Evolutionary conservation across 257 asterid species (phyloP).

Genomic region (Scutellaria minor): DNA sequence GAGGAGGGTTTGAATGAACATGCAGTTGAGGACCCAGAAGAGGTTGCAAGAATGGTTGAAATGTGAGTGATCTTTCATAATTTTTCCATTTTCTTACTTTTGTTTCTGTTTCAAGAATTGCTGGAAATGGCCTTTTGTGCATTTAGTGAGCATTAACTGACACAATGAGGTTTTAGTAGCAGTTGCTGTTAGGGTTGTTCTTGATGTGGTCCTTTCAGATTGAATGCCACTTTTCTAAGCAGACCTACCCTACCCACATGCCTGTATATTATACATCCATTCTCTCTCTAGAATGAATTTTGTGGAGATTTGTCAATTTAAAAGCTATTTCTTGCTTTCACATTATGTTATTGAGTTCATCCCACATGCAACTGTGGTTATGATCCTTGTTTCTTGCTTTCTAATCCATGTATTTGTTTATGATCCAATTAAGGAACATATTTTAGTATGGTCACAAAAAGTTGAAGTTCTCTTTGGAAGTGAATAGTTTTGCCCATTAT

Average conservation of each 20-base stretch:
- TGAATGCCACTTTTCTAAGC: constrained; percentile 42
- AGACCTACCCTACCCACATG: constrained; percentile 57
- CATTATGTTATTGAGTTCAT: constrained; percentile 29
- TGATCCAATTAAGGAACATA: neutral
- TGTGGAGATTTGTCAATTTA: neutral
- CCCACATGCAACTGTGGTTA: constrained; percentile 40
- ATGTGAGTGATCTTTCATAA: constrained; percentile 57
- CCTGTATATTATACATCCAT: neutral
- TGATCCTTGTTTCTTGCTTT: constrained; percentile 44
- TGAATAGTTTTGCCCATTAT: too few relatives aligned
- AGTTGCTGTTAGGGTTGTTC: constrained; percentile 38
- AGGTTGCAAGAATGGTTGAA: constrained; percentile 81
- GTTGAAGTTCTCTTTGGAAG: neutral
- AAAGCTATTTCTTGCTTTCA: constrained; percentile 6
- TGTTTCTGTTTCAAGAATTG: constrained; percentile 14
- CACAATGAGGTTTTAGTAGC: constrained; percentile 40
- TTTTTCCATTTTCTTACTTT: neutral
- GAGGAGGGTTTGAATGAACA: constrained; percentile 64
- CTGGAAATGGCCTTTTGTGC: constrained; percentile 31
- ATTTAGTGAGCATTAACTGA: constrained; percentile 39
- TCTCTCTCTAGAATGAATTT: constrained; percentile 6
- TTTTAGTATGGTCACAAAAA: neutral
- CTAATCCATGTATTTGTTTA: constrained; percentile 27
- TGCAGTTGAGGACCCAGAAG: constrained; percentile 89
- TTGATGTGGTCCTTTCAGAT: constrained; percentile 54